A percentile compares a stretch with the other conserved stretches of the same genome.
These are phyloP conservation scores for Sugiyamaella paludigena DNA, from an alignment of 1,139 yeast genomes.

Conservation along the genomic window DNA sequence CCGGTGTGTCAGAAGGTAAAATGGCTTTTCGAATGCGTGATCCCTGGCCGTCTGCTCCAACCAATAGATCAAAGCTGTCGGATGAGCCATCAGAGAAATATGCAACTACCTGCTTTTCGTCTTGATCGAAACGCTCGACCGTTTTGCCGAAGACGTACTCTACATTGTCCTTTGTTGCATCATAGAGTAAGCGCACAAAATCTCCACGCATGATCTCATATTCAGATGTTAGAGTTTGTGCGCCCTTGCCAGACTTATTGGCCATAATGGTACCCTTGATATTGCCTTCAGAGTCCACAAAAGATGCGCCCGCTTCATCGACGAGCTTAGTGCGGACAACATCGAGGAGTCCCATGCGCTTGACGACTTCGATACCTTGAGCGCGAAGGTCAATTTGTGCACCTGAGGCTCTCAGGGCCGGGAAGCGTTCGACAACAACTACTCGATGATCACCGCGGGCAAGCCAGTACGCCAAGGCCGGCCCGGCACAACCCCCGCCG, in stretches of 20 bases:
- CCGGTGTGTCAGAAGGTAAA: background rate
- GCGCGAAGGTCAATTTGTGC: constrained; percentile 10
- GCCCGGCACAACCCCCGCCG: constrained; percentile 11
- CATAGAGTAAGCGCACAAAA: constrained; percentile 4
- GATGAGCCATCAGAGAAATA: constrained; percentile 5
- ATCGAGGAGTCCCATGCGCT: constrained; percentile 8
- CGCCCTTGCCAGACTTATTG: constrained; percentile 11
- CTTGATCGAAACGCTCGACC: constrained; percentile 1
- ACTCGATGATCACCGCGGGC: constrained; percentile 2
- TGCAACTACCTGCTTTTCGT: background rate
- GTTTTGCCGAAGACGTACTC: constrained; percentile 9
- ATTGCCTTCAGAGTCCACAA: constrained; percentile 1
- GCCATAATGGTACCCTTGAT: constrained; percentile 14
- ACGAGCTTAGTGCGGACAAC: constrained; percentile 1
- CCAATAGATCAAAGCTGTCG: constrained; percentile 3
- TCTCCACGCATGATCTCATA: constrained; percentile 13
- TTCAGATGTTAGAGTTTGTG: constrained; percentile 8
- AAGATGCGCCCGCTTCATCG: background rate
- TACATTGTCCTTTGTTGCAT: constrained; percentile 8
- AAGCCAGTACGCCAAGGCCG: constrained; percentile 10
- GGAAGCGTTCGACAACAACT: constrained; percentile 8
- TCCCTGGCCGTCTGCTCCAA: constrained; percentile 11
- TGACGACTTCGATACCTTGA: constrained; percentile 3
- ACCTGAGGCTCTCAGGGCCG: constrained; percentile 7
- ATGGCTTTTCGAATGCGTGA: constrained; percentile 7